Evolutionary conservation across 768 basidiomycete species (phyloP).

Genomic region (Amyloporia xantha): DNA sequence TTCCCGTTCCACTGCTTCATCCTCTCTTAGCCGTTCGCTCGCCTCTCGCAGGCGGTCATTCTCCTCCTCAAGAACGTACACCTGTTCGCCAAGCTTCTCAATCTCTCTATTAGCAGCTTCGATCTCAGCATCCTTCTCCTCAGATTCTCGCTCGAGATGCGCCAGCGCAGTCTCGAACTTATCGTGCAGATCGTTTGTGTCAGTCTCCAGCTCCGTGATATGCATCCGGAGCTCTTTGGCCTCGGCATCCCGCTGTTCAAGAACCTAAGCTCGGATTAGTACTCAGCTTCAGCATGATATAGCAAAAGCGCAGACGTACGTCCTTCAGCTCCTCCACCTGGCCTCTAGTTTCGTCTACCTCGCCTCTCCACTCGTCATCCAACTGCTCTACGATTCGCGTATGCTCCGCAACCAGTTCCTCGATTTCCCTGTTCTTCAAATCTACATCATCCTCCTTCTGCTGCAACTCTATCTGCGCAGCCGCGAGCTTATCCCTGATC

Average conservation of each 20-base stretch:
- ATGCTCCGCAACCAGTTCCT: slow-evolving; percentile 72
- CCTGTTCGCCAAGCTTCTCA: slow-evolving; percentile 66
- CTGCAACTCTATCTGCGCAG: slow-evolving; percentile 74
- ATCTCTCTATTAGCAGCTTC: slow-evolving; percentile 69
- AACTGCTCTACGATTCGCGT: slow-evolving; percentile 64
- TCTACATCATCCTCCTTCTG: slow-evolving; percentile 86
- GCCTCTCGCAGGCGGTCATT: slow-evolving; percentile 73
- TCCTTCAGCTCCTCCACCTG: slow-evolving; percentile 78
- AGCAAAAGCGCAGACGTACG: slow-evolving; percentile 32
- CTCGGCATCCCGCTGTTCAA: slow-evolving; percentile 76
- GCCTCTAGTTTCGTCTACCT: slow-evolving; percentile 72
- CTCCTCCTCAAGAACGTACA: slow-evolving; percentile 85
- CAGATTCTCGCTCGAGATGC: slow-evolving; percentile 72
- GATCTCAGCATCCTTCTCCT: slow-evolving; percentile 75
- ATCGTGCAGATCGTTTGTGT: slow-evolving; percentile 58
- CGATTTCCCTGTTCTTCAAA: slow-evolving; percentile 67
- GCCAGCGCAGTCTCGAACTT: slow-evolving; percentile 72
- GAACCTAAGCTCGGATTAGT: slow-evolving; percentile 37
- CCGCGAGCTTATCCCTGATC: slow-evolving; percentile 70
- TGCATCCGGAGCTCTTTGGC: slow-evolving; percentile 67
- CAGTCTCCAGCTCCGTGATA: slow-evolving; percentile 69
- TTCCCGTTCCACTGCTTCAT: slow-evolving; percentile 67
- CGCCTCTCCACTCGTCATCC: slow-evolving; percentile 83
- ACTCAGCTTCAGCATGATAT: slow-evolving; percentile 4
- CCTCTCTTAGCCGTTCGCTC: slow-evolving; percentile 57